Base-by-base conservation (phyloP, 495 filamentous ascomycete genomes). In the Pyrenula massariospora region DNA sequence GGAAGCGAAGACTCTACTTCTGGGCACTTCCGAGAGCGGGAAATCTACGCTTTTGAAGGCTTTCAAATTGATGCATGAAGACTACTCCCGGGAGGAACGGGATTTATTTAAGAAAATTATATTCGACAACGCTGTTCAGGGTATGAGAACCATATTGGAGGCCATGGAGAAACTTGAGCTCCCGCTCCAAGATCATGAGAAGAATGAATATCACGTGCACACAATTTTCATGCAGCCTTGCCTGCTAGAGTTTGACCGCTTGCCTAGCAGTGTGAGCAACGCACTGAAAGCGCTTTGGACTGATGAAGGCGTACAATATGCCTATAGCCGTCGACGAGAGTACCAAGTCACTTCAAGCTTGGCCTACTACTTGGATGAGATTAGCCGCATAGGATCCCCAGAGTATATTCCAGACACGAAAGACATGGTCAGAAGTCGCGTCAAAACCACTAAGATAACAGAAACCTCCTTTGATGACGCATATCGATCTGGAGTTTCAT, bases 191-290 rank as follows among this genome's bases (percentile, higher is more conserved):
- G n/a, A 20, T 20, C 8, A 5, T 5, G 50, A 52, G 22, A 11
- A 11, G 11, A 52, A 52, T 20, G 50, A 24, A 21, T 42, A 42
- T 42, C 50, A 52, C 22, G 50, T 52, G n/a, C 50, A 52, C 10
- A 52, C 50, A 19, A 52, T 52, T 52, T 52, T 21, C 19, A 52
- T 24, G 50, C 50, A 52, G 50, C 22, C 50, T 42, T 15, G 8
- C 31, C 8, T 42, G 20, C 8, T 21, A 20, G n/a, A 52, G 5
- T 5, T 8, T 20, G 50, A 52, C n/a, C 8, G 8, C 8, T 21
- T 52, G 50, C 50, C 50, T 20, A 20, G 19, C 8, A 5, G 8
- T 20, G 50, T 62, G 24, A 62, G 53, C 19, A 24, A 23, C n/a
- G 53, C 53, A 19, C 15, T 54, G 12, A 20, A n/a, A 54, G 53